Conservation (phyloP, 2,329 filamentous ascomycete genomes). For the Grosmannia clavigera region DNA sequence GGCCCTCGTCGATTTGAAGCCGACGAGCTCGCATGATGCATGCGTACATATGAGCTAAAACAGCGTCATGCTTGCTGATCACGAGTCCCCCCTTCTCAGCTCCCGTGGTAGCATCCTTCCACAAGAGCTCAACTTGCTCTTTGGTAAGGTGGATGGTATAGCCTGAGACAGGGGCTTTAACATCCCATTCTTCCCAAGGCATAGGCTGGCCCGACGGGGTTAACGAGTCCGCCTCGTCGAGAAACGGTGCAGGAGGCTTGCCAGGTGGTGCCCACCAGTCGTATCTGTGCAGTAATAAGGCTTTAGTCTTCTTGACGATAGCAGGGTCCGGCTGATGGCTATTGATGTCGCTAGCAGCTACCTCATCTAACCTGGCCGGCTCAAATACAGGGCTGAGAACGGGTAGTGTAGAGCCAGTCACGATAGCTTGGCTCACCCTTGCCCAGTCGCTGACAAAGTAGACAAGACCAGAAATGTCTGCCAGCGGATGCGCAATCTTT, state of each 20-base stretch:
- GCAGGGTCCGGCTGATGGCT: background rate
- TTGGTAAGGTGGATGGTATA: constrained; percentile 2
- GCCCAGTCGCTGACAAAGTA: constrained; percentile 2
- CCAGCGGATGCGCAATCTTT: constrained; percentile 4
- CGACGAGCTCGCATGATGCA: constrained; percentile 4
- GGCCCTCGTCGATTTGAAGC: background rate
- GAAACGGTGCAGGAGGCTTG: background rate
- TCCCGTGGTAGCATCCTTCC: background rate
- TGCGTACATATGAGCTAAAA: constrained; percentile 1
- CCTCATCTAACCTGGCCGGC: background rate
- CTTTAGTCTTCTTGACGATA: background rate
- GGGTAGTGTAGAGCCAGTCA: background rate
- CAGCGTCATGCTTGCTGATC: constrained; percentile 4
- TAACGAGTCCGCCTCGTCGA: background rate
- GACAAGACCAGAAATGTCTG: constrained; percentile 1
- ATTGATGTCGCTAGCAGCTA: constrained; percentile 1
- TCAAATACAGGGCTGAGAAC: constrained; percentile 1
- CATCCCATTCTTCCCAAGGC: constrained; percentile 4
- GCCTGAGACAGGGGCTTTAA: background rate
- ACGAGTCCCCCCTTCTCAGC: background rate
- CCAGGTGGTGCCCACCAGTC: constrained; percentile 4
- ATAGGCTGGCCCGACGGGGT: background rate
- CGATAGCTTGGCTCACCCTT: constrained; percentile 1
- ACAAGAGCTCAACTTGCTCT: constrained; percentile 1
- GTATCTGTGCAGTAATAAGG: constrained; percentile 2